These are phyloP conservation scores for Aspergillus olivimuriae DNA, from an alignment of 495 filamentous ascomycete genomes.

Conservation along the genomic window DNA sequence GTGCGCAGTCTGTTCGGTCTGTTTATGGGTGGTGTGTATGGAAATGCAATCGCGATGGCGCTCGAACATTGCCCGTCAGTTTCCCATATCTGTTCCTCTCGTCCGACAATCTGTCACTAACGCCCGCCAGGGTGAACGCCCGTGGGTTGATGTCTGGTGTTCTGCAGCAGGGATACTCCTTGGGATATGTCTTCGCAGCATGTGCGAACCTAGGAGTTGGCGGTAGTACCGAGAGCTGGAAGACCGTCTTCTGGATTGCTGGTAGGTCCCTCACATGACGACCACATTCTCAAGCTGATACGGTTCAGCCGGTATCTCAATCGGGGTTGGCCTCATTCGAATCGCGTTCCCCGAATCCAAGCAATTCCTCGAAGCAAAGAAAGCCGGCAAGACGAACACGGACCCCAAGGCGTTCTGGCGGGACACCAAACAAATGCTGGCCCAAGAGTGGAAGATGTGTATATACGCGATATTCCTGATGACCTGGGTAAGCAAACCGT, in stretches of 20 bases:
- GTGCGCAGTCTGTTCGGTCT: slow-evolving; percentile 69
- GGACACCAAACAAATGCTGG: slow-evolving; percentile 57
- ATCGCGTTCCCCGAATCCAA: slow-evolving; percentile 63
- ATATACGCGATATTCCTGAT: slow-evolving; percentile 66
- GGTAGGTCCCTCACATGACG: slow-evolving; percentile 9
- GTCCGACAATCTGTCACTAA: slow-evolving; percentile 4
- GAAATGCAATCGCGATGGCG: slow-evolving; percentile 75
- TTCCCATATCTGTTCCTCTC: neutral
- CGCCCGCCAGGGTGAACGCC: slow-evolving; percentile 38
- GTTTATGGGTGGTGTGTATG: slow-evolving; percentile 80
- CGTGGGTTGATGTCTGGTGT: slow-evolving; percentile 73
- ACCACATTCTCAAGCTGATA: neutral
- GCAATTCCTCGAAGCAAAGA: slow-evolving; percentile 61
- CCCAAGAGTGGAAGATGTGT: slow-evolving; percentile 63
- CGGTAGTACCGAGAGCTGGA: slow-evolving; percentile 49
- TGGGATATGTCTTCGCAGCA: slow-evolving; percentile 70
- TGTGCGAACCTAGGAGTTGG: slow-evolving; percentile 63
- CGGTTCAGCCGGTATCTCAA: slow-evolving; percentile 48
- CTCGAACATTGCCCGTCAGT: slow-evolving; percentile 64
- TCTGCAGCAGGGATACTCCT: slow-evolving; percentile 69
- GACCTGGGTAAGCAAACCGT: slow-evolving; percentile 60
- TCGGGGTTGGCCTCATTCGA: slow-evolving; percentile 56
- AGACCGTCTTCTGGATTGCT: slow-evolving; percentile 58
- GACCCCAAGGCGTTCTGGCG: slow-evolving; percentile 50
- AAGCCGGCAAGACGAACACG: slow-evolving; percentile 40